A percentile compares a stretch with the other conserved stretches of the same genome.
These are phyloP conservation scores for Kazachstania kunashirensis DNA, from an alignment of 805 yeast species.

Conservation along the genomic window DNA sequence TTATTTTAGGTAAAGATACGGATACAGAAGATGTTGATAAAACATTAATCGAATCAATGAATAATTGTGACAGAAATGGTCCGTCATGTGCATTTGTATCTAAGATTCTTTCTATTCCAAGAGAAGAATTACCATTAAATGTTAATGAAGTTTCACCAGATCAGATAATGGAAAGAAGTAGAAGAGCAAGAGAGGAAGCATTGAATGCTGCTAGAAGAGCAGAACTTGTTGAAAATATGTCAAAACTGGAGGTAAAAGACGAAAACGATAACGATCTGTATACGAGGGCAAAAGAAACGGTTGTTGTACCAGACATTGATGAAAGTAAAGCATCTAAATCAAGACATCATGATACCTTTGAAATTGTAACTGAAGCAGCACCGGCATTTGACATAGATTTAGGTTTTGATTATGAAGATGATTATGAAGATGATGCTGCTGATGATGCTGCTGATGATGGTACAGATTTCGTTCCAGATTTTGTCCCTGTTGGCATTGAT, in stretches of 20 bases:
- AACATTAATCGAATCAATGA: constrained; percentile 45
- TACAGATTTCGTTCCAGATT: constrained; percentile 17
- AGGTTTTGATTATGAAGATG: constrained; percentile 17
- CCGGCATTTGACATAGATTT: constrained; percentile 22
- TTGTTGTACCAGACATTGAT: constrained; percentile 19
- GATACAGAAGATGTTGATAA: constrained; percentile 34
- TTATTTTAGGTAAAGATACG: constrained; percentile 39
- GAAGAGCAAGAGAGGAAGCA: constrained; percentile 58
- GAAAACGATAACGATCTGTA: constrained; percentile 14
- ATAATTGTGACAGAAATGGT: constrained; percentile 55
- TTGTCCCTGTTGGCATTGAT: constrained; percentile 26
- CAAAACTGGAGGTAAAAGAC: constrained; percentile 11
- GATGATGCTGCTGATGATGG: constrained; percentile 12
- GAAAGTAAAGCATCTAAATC: not conserved
- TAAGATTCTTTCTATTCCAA: constrained; percentile 80
- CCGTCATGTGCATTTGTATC: constrained; percentile 74
- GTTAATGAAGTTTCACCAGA: constrained; percentile 37
- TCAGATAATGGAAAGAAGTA: constrained; percentile 53
- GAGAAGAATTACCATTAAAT: constrained; percentile 61
- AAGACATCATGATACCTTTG: constrained; percentile 9
- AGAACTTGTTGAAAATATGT: constrained; percentile 28
- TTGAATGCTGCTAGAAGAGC: constrained; percentile 54
- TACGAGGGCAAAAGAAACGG: constrained; percentile 22
- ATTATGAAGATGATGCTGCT: constrained; percentile 7
- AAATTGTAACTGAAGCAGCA: constrained; percentile 19